These are phyloP conservation scores for Pseudogymnoascus sp. DNA, from an alignment of 2,329 filamentous ascomycete species.

Conservation along the genomic window DNA sequence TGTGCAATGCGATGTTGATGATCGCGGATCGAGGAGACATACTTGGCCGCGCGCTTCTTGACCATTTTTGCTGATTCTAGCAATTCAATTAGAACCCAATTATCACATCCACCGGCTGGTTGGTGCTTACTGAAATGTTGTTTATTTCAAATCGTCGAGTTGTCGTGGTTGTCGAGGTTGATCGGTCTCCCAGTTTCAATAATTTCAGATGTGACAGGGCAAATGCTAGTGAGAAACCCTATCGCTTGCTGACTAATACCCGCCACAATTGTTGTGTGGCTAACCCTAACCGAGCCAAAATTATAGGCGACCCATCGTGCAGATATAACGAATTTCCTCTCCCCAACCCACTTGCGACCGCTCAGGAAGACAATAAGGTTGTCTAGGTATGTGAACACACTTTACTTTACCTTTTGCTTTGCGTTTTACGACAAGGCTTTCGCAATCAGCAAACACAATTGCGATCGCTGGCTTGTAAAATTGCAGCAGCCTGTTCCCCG, in stretches of 20 bases:
- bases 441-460: not conserved
- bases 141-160: constrained; percentile 10
- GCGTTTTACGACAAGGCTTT: not conserved
- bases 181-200: not conserved
- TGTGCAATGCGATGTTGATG: constrained; percentile 1
- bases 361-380: constrained; percentile 29
- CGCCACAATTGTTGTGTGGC: not conserved
- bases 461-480: not conserved
- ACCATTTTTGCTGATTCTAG: constrained; percentile 57
- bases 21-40: constrained; percentile 26
- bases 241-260: constrained; percentile 5
- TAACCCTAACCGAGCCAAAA: constrained; percentile 8
- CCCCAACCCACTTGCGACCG: constrained; percentile 16
- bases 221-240: constrained; percentile 10
- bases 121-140: constrained; percentile 12
- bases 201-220: constrained; percentile 4
- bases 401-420: not conserved
- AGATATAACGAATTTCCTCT: constrained; percentile 8
- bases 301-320: not conserved
- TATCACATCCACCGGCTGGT: not conserved
- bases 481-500: not conserved
- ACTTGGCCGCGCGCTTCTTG: constrained; percentile 67
- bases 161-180: constrained; percentile 13
- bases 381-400: constrained; percentile 24
- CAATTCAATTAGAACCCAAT: not conserved